Conservation (phyloP, 768 basidiomycete genomes). For the Omphalotus guepiniiformis region DNA sequence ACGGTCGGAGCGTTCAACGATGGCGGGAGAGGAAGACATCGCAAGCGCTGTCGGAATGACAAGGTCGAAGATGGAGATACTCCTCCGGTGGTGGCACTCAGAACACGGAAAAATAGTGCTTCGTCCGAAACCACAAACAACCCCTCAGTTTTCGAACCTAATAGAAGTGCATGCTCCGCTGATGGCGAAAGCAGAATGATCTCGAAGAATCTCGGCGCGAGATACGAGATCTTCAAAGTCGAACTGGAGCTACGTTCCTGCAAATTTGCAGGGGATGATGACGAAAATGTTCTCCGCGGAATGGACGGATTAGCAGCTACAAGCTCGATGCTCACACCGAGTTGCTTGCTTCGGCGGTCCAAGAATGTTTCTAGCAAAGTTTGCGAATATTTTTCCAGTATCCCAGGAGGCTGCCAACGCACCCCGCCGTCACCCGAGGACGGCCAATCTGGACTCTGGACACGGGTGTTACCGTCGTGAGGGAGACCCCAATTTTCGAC, state of each 20-base stretch:
- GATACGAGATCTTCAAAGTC: slow-evolving; percentile 36
- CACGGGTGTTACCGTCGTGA: not conserved
- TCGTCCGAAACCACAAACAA: slow-evolving; percentile 34
- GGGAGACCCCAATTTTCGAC: too few species aligned
- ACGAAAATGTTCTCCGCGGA: slow-evolving; percentile 21
- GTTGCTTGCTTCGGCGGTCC: slow-evolving; percentile 27
- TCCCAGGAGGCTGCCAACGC: slow-evolving; percentile 18
- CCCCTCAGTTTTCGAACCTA: slow-evolving; percentile 34
- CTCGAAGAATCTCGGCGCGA: slow-evolving; percentile 45
- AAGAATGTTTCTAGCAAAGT: slow-evolving; percentile 27
- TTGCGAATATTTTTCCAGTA: not conserved
- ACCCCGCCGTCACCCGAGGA: slow-evolving; percentile 15
- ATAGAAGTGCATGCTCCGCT: slow-evolving; percentile 35
- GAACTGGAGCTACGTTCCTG: too few species aligned
- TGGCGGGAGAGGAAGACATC: not conserved
- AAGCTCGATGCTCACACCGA: slow-evolving; percentile 32
- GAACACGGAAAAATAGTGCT: slow-evolving; percentile 35
- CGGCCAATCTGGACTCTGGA: not conserved
- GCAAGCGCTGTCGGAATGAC: not conserved
- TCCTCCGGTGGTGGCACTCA: not conserved
- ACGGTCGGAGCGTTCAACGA: not conserved
- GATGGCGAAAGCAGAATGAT: slow-evolving; percentile 41
- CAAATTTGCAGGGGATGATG: not conserved
- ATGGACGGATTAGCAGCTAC: slow-evolving; percentile 31
- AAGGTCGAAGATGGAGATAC: not conserved